Percentiles rank a stretch among this genome's conserved stretches.
phyloP scores from a whole-genome alignment of 2,329 filamentous ascomycete species.

The Clonostachys byssicola region DNA sequence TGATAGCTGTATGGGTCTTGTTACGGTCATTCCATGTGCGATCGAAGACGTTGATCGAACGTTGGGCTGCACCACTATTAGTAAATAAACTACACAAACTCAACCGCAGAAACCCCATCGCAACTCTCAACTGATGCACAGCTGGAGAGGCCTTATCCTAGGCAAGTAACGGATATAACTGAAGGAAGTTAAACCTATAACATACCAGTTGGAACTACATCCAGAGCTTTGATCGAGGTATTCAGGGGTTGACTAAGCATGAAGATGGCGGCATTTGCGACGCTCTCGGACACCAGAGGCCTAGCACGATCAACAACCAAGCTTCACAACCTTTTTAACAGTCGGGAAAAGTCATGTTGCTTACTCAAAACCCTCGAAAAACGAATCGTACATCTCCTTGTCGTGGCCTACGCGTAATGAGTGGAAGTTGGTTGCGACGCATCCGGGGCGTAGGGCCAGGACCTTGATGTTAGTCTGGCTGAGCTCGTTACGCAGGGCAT shows the following conservation, averaged over 20 bases:
- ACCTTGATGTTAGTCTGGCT: conserved; percentile 40
- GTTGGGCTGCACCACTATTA: conserved; percentile 9
- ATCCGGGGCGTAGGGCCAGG: conserved; percentile 36
- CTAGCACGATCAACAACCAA: too few relatives aligned
- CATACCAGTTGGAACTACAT: conserved; percentile 33
- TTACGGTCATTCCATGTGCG: conserved; percentile 15
- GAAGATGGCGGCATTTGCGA: conserved; percentile 33
- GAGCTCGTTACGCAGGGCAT: conserved; percentile 41
- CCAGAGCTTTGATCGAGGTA: conserved; percentile 36
- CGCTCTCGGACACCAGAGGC: conserved; percentile 33
- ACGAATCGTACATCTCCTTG: conserved; percentile 30
- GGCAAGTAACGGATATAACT: too few relatives aligned
- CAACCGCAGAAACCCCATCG: too few relatives aligned
- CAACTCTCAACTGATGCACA: too few relatives aligned
- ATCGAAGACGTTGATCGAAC: conserved; percentile 22
- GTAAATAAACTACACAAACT: too few relatives aligned
- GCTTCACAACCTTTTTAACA: too few relatives aligned
- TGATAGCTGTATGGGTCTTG: background rate
- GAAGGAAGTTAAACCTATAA: too few relatives aligned
- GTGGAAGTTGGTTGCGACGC: conserved; percentile 44
- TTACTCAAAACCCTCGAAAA: conserved; percentile 35
- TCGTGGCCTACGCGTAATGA: conserved; percentile 36
- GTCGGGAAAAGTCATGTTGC: too few relatives aligned
- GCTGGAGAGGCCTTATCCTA: too few relatives aligned
- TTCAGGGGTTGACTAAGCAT: conserved; percentile 29